Conservation (phyloP, 352 stramenopile genomes). For the Globisporangium paddicum region DNA sequence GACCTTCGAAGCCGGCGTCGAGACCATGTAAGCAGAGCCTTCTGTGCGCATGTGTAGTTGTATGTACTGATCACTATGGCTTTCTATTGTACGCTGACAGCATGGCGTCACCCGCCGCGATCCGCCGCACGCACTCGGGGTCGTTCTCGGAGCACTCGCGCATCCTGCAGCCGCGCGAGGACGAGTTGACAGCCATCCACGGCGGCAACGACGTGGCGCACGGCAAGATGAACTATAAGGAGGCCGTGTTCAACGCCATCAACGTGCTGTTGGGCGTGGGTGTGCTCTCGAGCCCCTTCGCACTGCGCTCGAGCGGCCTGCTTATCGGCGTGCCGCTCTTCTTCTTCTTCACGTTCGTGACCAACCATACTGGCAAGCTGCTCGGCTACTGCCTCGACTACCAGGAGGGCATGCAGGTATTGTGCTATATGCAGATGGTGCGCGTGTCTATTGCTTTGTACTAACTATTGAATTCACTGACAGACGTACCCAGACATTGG, state of each 20-base stretch:
- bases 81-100: slow-evolving; percentile 15
- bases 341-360: slow-evolving; percentile 80
- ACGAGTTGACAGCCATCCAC: slow-evolving; percentile 1
- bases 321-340: slow-evolving; percentile 70
- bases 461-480: background rate
- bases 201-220: slow-evolving; percentile 13
- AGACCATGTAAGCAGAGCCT: slow-evolving; percentile 31
- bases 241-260: slow-evolving; percentile 80
- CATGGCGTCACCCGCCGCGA: slow-evolving; percentile 52
- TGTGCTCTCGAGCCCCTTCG: slow-evolving; percentile 81
- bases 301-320: slow-evolving; percentile 70
- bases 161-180: slow-evolving; percentile 23
- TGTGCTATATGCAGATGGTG: no score
- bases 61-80: background rate
- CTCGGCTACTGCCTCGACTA: slow-evolving; percentile 77
- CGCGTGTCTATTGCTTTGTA: background rate
- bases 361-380: slow-evolving; percentile 83
- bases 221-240: slow-evolving; percentile 66
- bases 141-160: slow-evolving; percentile 42
- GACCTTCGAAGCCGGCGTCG: slow-evolving; percentile 74
- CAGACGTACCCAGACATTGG: slow-evolving; percentile 80
- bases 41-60: background rate
- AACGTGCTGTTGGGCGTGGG: slow-evolving; percentile 85
- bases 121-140: slow-evolving; percentile 25
- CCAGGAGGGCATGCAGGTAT: slow-evolving; percentile 74